phyloP scores from a whole-genome alignment of 2,329 filamentous ascomycete genomes.

The Neonectria sp. region DNA sequence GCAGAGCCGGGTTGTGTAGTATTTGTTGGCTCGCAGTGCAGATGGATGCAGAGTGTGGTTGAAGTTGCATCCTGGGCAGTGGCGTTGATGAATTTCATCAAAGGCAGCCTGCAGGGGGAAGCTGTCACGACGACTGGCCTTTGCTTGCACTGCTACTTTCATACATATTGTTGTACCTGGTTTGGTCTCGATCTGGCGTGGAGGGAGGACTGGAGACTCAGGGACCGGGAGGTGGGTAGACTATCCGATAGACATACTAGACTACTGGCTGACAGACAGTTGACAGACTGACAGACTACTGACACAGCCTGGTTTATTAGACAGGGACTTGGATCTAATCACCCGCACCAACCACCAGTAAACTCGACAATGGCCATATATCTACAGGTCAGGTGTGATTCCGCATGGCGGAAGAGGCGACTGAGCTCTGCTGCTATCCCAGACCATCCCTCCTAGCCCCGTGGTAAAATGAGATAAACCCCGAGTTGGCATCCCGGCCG shows the following conservation, averaged over 20 bases:
- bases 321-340: too few relatives aligned
- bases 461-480: conserved; percentile 2
- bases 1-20: neutral
- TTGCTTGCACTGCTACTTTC: neutral
- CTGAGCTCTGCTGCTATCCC: neutral
- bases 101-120: too few relatives aligned
- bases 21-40: neutral
- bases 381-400: neutral
- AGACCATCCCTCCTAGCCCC: neutral
- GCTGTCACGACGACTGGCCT: too few relatives aligned
- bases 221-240: too few relatives aligned
- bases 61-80: neutral
- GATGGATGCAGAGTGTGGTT: neutral
- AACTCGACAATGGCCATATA: neutral
- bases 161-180: neutral
- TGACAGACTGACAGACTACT: too few relatives aligned
- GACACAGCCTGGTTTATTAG: too few relatives aligned
- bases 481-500: neutral
- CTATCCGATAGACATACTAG: too few relatives aligned
- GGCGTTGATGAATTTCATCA: too few relatives aligned
- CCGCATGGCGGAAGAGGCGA: neutral
- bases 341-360: too few relatives aligned
- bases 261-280: too few relatives aligned
- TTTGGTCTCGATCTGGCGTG: neutral
- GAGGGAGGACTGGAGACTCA: too few relatives aligned